Conservation (phyloP, 305 asterid species). For the Solanum hybrid region DNA sequence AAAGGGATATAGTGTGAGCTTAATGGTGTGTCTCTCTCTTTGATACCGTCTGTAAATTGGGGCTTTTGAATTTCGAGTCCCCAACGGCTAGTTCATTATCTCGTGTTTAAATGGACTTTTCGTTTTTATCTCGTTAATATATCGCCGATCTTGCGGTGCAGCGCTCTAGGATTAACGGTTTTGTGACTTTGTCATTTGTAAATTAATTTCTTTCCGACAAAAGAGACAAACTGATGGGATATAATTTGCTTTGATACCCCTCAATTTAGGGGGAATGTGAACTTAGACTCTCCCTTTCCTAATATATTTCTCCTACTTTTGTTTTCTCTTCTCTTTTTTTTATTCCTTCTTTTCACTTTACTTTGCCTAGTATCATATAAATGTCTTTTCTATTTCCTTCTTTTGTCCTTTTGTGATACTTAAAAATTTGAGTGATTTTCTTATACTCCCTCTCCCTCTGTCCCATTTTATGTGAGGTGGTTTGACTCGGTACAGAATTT, state of each 20-base stretch:
- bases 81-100: slow-evolving; percentile 47
- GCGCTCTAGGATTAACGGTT: slow-evolving; percentile 1
- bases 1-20: slow-evolving; percentile 6
- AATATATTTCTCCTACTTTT: not conserved
- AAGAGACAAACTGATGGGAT: not conserved
- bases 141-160: slow-evolving; percentile 11
- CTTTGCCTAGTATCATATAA: not conserved
- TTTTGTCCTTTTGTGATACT: rapidly evolving
- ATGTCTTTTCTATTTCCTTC: not conserved
- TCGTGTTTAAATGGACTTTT: slow-evolving; percentile 10
- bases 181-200: not conserved
- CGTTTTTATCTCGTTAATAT: slow-evolving; percentile 11
- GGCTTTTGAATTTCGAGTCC: slow-evolving; percentile 27
- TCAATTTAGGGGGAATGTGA: not conserved
- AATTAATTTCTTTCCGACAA: slow-evolving; percentile 7
- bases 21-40: not conserved
- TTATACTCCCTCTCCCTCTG: too few species aligned
- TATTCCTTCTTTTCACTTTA: not conserved
- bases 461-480: too few species aligned
- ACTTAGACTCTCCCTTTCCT: not conserved
- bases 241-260: not conserved
- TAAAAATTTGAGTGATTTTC: not conserved
- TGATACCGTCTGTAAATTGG: slow-evolving; percentile 4
- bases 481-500: too few species aligned
- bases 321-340: not conserved